Conservation (phyloP, 495 filamentous ascomycete genomes). For the Aspergillus bertholletiae region DNA sequence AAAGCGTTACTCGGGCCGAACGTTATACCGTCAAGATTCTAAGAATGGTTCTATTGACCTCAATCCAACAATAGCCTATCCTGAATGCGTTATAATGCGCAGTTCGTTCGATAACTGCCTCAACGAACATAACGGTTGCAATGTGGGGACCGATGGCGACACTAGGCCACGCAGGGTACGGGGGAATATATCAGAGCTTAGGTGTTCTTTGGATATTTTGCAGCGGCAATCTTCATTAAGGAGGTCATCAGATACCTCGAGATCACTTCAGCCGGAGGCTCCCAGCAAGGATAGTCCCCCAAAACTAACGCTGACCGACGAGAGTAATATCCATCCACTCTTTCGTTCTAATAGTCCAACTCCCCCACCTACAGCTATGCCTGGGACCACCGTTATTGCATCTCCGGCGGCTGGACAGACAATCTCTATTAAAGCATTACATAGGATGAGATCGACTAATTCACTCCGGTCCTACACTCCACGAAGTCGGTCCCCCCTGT, state of each 20-base stretch:
- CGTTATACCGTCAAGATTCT: conserved; percentile 26
- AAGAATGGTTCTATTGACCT: conserved; percentile 28
- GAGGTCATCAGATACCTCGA: conserved; percentile 16
- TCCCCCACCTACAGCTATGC: conserved; percentile 63
- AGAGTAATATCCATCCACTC: conserved; percentile 80
- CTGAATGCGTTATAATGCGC: conserved; percentile 11
- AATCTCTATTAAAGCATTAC: conserved; percentile 57
- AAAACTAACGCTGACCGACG: conserved; percentile 33
- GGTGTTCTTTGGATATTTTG: conserved; percentile 27
- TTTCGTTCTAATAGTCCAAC: conserved; percentile 73
- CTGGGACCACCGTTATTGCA: conserved; percentile 68
- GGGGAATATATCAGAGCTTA: conserved; percentile 14
- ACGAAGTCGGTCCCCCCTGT: conserved; percentile 24
- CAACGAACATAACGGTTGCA: conserved; percentile 12
- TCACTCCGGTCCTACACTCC: conserved; percentile 38
- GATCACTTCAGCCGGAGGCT: conserved; percentile 18
- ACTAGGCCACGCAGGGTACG: conserved; percentile 6
- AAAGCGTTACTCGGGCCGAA: conserved; percentile 34
- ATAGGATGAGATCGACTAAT: conserved; percentile 65
- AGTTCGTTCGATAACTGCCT: not conserved
- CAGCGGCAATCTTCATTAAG: conserved; percentile 16
- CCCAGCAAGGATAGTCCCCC: conserved; percentile 8
- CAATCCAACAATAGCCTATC: conserved; percentile 15
- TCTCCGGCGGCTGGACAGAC: conserved; percentile 66
- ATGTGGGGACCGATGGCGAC: not conserved